Percentiles rank a stretch among this genome's conserved stretches.
Conservation (phyloP, 345 rosid genomes). For the Citrus reticulata region DNA sequence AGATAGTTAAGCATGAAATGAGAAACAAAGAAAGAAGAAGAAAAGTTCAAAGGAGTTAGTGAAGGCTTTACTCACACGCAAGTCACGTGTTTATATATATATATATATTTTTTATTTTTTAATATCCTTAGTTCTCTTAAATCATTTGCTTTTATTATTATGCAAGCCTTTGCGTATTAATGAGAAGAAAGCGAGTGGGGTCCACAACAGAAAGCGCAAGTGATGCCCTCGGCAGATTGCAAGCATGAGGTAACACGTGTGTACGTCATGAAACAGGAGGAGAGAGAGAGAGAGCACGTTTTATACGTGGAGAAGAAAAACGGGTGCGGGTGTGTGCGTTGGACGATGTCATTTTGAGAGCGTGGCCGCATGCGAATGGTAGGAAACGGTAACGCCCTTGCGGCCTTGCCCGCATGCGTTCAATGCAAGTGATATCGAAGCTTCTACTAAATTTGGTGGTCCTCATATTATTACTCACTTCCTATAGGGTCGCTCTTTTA, state of each 20-base stretch:
- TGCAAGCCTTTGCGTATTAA: not conserved
- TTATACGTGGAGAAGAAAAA: not conserved
- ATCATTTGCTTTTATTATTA: not conserved
- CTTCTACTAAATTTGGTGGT: not conserved
- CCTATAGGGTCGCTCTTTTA: too few relatives aligned
- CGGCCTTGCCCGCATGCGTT: conserved; percentile 5
- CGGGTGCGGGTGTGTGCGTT: not conserved
- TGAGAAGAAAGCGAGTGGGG: not conserved
- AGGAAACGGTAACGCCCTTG: not conserved
- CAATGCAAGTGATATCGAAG: not conserved
- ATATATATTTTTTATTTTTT: not conserved
- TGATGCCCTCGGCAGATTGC: not conserved
- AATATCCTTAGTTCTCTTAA: too few relatives aligned
- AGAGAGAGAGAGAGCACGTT: not conserved
- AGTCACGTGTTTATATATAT: conserved; percentile 13
- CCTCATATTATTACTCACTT: not conserved
- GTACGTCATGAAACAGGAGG: not conserved
- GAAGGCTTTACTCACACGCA: conserved; percentile 18
- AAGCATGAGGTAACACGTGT: not conserved
- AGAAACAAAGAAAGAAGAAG: too few relatives aligned
- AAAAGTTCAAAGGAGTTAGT: not conserved
- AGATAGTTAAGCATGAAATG: not conserved
- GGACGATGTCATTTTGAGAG: not conserved
- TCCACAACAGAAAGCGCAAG: not conserved
- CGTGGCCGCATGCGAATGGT: not conserved